Conservation (phyloP, 2,329 filamentous ascomycete species). For the Scedosporium boydii region DNA sequence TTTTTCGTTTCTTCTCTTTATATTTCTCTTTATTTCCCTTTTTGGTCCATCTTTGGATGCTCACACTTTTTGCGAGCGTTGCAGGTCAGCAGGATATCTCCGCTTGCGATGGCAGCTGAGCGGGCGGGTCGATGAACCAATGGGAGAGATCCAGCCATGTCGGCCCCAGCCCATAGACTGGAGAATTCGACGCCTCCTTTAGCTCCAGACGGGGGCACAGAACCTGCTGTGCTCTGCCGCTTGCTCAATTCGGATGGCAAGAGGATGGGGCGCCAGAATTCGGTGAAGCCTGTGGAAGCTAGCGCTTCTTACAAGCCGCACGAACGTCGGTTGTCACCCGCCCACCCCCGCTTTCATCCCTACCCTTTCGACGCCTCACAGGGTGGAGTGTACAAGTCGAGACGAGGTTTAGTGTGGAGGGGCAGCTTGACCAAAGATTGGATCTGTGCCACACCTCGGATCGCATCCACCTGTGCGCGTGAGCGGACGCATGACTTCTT, state of each 20-base stretch:
- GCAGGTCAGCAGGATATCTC: background rate
- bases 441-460: background rate
- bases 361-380: background rate
- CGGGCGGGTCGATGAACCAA: background rate
- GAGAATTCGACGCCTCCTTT: background rate
- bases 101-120: background rate
- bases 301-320: background rate
- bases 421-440: constrained; percentile 2
- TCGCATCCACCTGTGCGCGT: constrained; percentile 1
- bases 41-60: background rate
- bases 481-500: constrained; percentile 4
- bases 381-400: background rate
- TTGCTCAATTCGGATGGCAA: background rate
- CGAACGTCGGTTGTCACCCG: background rate
- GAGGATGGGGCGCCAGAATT: background rate
- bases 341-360: background rate
- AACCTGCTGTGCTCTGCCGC: background rate
- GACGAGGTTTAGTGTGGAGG: background rate
- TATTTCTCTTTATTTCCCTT: background rate
- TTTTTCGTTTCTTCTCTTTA: background rate
- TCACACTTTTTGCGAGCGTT: background rate
- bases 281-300: constrained; percentile 1
- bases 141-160: background rate
- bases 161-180: background rate
- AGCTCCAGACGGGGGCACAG: background rate